phyloP scores from a whole-genome alignment of 2,329 filamentous ascomycete species.

The Penicillium sp. region DNA sequence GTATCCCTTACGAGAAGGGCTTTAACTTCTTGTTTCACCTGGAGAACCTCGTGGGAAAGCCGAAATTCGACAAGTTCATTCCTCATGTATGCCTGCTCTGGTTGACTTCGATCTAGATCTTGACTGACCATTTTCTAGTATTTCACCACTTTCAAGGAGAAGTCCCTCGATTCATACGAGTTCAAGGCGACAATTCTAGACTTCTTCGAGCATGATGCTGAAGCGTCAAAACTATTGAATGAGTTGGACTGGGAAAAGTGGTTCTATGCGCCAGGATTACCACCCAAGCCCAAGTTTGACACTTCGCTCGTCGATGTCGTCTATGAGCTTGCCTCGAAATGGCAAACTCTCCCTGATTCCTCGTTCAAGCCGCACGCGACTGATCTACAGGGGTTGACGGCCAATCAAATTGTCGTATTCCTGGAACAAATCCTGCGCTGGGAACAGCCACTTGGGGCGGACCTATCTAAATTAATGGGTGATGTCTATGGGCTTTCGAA shows the following conservation, averaged over 20 bases:
- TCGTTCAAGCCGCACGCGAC: constrained; percentile 56
- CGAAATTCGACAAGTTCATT: constrained; percentile 93
- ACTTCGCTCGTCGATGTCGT: constrained; percentile 80
- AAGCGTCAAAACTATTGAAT: constrained; percentile 55
- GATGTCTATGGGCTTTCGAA: constrained; percentile 64
- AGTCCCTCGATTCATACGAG: constrained; percentile 86
- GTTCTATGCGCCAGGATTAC: constrained; percentile 83
- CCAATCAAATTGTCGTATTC: constrained; percentile 88
- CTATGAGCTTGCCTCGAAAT: constrained; percentile 74
- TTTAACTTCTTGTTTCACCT: constrained; percentile 91
- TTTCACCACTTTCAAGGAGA: constrained; percentile 76
- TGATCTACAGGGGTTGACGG: constrained; percentile 69
- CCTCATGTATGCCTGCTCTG: constrained; percentile 53
- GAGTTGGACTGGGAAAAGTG: constrained; percentile 82
- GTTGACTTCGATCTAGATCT: neutral
- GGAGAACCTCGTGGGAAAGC: constrained; percentile 74
- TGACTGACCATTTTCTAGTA: constrained; percentile 48
- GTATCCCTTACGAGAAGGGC: constrained; percentile 90
- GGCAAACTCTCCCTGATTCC: constrained; percentile 53
- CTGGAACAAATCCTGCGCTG: constrained; percentile 71
- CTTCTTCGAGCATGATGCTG: constrained; percentile 69
- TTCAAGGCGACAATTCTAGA: constrained; percentile 83
- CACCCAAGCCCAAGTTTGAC: constrained; percentile 86
- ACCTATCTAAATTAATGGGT: constrained; percentile 66
- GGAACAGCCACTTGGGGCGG: constrained; percentile 55